Evolutionary conservation across 2,329 filamentous ascomycete species (phyloP).

Genomic region (Pyricularia pennisetigena): DNA sequence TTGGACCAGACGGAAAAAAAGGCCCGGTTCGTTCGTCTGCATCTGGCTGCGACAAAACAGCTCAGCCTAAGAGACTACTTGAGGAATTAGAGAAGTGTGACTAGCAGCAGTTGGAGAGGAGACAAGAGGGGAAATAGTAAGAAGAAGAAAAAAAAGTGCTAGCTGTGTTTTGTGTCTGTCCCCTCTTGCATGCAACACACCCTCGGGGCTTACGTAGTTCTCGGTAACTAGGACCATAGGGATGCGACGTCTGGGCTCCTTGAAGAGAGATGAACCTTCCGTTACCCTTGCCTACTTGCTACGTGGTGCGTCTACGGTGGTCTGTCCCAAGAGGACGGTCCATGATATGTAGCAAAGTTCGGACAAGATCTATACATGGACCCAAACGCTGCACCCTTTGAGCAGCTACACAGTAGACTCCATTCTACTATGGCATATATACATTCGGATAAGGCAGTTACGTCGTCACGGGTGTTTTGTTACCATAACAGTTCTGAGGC

Average conservation of each 20-base stretch:
- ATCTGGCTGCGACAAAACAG: too few species aligned
- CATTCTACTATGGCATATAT: background rate
- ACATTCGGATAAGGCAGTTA: too few species aligned
- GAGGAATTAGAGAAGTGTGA: background rate
- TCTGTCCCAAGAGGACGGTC: background rate
- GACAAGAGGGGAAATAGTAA: too few species aligned
- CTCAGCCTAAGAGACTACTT: too few species aligned
- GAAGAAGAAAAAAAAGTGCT: too few species aligned
- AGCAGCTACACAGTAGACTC: background rate
- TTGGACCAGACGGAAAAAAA: background rate
- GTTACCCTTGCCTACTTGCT: background rate
- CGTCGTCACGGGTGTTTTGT: too few species aligned
- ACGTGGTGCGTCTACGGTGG: background rate
- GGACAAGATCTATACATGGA: background rate
- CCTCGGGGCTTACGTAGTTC: background rate
- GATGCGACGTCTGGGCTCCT: background rate
- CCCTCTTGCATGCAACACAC: background rate
- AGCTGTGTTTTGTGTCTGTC: background rate
- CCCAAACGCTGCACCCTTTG: background rate
- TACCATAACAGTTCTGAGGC: too few species aligned
- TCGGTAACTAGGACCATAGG: background rate
- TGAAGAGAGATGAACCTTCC: background rate
- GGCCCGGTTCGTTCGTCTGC: too few species aligned
- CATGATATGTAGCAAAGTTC: background rate
- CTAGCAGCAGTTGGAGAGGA: too few species aligned